Evolutionary conservation across 1,284 basidiomycete genomes (phyloP).

Genomic region (Mrakiaceae sp.): DNA sequence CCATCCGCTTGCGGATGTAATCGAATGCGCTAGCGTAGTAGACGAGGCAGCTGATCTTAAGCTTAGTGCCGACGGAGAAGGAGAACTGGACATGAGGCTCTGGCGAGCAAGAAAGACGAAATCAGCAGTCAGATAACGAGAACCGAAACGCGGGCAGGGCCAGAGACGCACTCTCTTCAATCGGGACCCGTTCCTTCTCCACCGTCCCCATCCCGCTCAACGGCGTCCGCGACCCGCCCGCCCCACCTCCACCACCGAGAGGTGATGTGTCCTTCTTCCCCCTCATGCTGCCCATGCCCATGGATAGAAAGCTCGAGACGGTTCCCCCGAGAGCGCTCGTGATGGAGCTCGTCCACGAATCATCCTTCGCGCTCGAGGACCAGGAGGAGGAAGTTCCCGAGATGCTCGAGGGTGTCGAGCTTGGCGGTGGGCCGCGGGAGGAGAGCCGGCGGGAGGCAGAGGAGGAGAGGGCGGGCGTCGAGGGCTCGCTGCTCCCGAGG

Average conservation of each 20-base stretch:
- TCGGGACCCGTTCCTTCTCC: no score
- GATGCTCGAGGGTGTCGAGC: slow-evolving; percentile 15
- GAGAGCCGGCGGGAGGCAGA: no score
- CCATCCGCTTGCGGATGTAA: slow-evolving; percentile 49
- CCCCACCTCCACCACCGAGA: slow-evolving; percentile 7
- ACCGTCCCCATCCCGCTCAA: no score
- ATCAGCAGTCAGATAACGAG: slow-evolving; percentile 14
- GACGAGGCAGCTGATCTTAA: slow-evolving; percentile 57
- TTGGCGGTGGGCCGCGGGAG: no score
- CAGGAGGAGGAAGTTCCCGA: background rate
- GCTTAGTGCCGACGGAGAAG: slow-evolving; percentile 56
- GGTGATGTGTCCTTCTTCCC: slow-evolving; percentile 17
- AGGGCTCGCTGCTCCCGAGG: no score
- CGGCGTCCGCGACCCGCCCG: slow-evolving; percentile 18
- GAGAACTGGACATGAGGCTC: slow-evolving; percentile 41
- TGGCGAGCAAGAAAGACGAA: background rate
- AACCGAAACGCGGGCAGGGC: background rate
- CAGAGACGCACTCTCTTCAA: slow-evolving; percentile 12
- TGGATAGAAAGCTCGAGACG: slow-evolving; percentile 24
- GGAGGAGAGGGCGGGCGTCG: no score
- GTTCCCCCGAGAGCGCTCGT: slow-evolving; percentile 26
- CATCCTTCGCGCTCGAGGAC: slow-evolving; percentile 12
- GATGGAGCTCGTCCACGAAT: slow-evolving; percentile 26
- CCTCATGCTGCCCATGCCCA: slow-evolving; percentile 20
- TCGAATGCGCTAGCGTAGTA: slow-evolving; percentile 71